Base-by-base conservation (phyloP, 345 rosid species). In the Citropsis articulata region DNA sequence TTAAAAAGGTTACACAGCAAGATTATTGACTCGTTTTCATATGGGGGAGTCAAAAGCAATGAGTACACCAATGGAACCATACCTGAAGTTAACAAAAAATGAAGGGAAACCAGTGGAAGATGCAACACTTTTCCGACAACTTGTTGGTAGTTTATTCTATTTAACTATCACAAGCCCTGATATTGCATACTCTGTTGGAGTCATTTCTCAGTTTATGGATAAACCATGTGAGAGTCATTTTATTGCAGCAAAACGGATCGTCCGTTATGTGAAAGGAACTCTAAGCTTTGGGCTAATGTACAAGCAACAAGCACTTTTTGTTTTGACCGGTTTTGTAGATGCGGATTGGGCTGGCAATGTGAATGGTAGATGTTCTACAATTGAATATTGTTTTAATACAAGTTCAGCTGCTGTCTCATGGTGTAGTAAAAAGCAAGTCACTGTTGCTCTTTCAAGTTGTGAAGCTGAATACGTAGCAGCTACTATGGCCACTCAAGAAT, bases 121-220 rank as follows among this genome's bases (percentile, higher is more conserved):
- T 67, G 40, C 28, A 2, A 38, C 4, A 24, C 2, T 19, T 7
- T 81, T 69, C 7, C 4, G 8, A 42, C 74, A 69, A 4, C 66
- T 72, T 72, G n/a, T 55, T 56, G 65, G 74, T 16, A 64, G 59
- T 38, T 73, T 81, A n/a, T 35, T 75, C 9, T 74, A 80, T 68
- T 33, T 75, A 63, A 80, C 75, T 13, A 80, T 75, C 31, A 56
- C 63, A 75, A 81, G 67, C 21, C 74, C 22, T 27, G 24, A 63
- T 2, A 81, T 77, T 55, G 9, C 31, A 2, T 77, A 10, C 40
- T 55, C 6, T 12, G 40, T 71, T 0, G 71, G 75, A 5, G 79
- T 68, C 1, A 3, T 61, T 2, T 71, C 64, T n/a, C 8, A 61
- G 19, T 62, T 71, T 8, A 62, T 71, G 38, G 6, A 71, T 0